Evolutionary conservation across 257 asterid species (phyloP).

Genomic region (Scutellaria minor): DNA sequence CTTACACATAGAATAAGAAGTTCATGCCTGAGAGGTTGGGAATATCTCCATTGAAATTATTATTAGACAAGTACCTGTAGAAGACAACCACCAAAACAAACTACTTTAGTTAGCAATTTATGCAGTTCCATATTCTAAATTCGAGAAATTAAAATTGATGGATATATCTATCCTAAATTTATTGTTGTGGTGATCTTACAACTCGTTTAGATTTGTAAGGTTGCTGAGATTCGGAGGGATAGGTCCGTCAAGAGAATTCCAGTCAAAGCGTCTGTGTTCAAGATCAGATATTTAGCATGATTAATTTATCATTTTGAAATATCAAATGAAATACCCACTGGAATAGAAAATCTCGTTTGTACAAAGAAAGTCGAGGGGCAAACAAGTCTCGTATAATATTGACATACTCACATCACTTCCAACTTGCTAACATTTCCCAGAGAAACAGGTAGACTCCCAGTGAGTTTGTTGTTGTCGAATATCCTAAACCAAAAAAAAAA

Average conservation of each 20-base stretch:
- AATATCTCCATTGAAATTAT: constrained; percentile 61
- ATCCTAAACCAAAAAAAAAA: constrained; percentile 52
- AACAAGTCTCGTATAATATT: not conserved
- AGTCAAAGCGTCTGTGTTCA: constrained; percentile 71
- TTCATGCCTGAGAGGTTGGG: constrained; percentile 69
- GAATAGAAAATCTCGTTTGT: too few species aligned
- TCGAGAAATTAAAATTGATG: too few species aligned
- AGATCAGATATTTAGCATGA: constrained; percentile 30
- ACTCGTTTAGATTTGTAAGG: constrained; percentile 62
- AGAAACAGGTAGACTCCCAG: constrained; percentile 62
- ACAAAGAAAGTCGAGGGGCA: not conserved
- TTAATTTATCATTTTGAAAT: not conserved
- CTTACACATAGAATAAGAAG: constrained; percentile 66
- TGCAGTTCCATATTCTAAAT: not conserved
- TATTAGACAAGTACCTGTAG: constrained; percentile 78
- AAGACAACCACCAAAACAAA: constrained; percentile 32
- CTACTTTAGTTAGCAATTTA: constrained; percentile 24
- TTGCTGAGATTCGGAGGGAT: constrained; percentile 61
- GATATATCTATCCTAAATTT: not conserved
- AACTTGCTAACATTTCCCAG: constrained; percentile 62
- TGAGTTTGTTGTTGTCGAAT: constrained; percentile 72
- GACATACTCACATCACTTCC: constrained; percentile 77
- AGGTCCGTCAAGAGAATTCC: constrained; percentile 62
- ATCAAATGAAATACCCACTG: too few species aligned
- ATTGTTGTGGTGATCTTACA: constrained; percentile 53